A percentile compares a stretch with the other conserved stretches of the same genome.
phyloP scores from a whole-genome alignment of 2,329 filamentous ascomycete species.

The Diaporthe australafricana region DNA sequence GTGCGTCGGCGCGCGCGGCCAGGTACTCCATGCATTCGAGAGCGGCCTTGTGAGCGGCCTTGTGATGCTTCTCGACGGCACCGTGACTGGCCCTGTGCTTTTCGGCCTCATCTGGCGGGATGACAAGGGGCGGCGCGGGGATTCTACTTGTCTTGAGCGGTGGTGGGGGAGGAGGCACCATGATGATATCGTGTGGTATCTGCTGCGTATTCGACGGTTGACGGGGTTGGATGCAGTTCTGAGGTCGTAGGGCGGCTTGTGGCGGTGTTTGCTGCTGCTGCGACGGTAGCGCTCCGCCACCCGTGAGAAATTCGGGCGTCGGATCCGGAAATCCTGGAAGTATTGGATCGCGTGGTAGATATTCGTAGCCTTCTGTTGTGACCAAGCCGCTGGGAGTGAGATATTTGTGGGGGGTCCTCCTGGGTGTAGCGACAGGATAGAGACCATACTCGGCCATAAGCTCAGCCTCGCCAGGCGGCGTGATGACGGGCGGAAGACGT shows the following conservation, averaged over 20 bases:
- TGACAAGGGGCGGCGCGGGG: constrained; percentile 14
- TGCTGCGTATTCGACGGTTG: neutral
- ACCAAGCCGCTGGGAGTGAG: constrained; percentile 8
- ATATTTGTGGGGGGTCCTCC: constrained; percentile 22
- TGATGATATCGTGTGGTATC: neutral
- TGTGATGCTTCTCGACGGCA: neutral
- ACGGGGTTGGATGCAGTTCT: neutral
- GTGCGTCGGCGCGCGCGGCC: constrained; percentile 1
- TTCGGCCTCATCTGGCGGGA: constrained; percentile 22
- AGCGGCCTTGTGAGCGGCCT: constrained; percentile 4
- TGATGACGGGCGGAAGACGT: neutral
- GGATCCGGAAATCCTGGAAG: neutral
- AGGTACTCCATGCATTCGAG: constrained; percentile 31
- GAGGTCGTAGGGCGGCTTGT: neutral
- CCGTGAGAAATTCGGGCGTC: neutral
- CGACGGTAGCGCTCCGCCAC: neutral
- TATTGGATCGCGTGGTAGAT: neutral
- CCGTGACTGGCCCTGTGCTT: neutral
- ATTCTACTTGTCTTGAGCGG: constrained; percentile 9
- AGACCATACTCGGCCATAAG: constrained; percentile 31
- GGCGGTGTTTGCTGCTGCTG: neutral
- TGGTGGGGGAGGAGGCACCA: neutral
- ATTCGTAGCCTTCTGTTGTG: constrained; percentile 30
- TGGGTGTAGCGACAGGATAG: neutral
- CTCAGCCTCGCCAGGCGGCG: constrained; percentile 11